Percentiles rank a stretch among this genome's conserved stretches.
These are phyloP conservation scores for Aureobasidium subglaciale DNA, from an alignment of 2,329 filamentous ascomycete genomes.

Conservation along the genomic window DNA sequence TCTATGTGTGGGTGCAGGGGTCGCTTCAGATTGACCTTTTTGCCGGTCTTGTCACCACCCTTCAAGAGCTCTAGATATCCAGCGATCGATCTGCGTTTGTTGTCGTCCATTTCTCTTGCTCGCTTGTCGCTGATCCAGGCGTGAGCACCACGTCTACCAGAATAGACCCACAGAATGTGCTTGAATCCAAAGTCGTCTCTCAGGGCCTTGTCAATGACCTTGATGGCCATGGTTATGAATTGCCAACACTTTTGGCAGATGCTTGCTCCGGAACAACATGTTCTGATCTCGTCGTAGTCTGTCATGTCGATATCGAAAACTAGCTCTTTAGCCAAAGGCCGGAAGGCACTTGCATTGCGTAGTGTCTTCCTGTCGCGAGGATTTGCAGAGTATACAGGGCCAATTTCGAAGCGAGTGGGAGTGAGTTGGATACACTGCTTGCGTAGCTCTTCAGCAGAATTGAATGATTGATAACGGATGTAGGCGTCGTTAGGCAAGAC, in stretches of 20 bases:
- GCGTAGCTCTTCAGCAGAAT: slow-evolving; percentile 64
- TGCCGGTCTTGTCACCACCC: slow-evolving; percentile 77
- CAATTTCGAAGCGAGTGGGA: slow-evolving; percentile 94
- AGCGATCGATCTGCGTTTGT: slow-evolving; percentile 75
- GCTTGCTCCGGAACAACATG: slow-evolving; percentile 86
- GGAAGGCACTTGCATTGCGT: slow-evolving; percentile 72
- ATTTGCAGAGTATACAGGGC: slow-evolving; percentile 91
- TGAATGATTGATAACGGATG: slow-evolving; percentile 80
- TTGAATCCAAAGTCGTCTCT: slow-evolving; percentile 94
- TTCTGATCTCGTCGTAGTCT: slow-evolving; percentile 94
- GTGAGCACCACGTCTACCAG: slow-evolving; percentile 90
- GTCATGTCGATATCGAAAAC: slow-evolving; percentile 99
- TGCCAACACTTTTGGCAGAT: slow-evolving; percentile 94
- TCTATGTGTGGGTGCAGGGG: slow-evolving; percentile 85
- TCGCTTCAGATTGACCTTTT: slow-evolving; percentile 75
- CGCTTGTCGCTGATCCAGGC: slow-evolving; percentile 95
- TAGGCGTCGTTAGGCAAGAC: slow-evolving; percentile 90
- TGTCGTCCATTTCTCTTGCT: slow-evolving; percentile 76
- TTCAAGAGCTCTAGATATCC: slow-evolving; percentile 86
- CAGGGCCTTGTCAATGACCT: slow-evolving; percentile 79
- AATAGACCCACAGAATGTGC: slow-evolving; percentile 98
- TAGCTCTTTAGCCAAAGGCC: slow-evolving; percentile 82
- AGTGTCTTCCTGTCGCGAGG: slow-evolving; percentile 87
- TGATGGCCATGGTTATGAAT: slow-evolving; percentile 97
- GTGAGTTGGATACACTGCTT: slow-evolving; percentile 86